Evolutionary conservation across 1,139 yeast genomes (phyloP).

Genomic region (Protomyces gravidus): DNA sequence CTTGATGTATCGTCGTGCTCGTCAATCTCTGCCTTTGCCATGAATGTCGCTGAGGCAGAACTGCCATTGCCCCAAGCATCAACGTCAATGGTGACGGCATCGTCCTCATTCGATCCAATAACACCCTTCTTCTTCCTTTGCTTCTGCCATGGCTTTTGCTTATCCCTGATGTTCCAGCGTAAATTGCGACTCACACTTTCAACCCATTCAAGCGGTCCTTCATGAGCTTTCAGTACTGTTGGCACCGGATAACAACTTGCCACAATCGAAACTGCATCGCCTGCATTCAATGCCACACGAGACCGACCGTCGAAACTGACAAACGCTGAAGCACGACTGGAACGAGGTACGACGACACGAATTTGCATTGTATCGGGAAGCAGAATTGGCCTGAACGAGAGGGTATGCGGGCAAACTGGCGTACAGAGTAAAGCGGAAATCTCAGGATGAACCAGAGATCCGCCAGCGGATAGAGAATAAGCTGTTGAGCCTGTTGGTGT

Average conservation of each 20-base stretch:
- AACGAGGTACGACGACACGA: slow-evolving; percentile 65
- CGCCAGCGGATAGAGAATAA: slow-evolving; percentile 84
- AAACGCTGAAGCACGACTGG: slow-evolving; percentile 76
- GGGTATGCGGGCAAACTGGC: slow-evolving; percentile 87
- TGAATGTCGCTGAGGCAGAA: background rate
- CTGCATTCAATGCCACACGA: slow-evolving; percentile 54
- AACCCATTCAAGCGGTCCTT: slow-evolving; percentile 70
- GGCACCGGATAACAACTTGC: slow-evolving; percentile 85
- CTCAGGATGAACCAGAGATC: slow-evolving; percentile 82
- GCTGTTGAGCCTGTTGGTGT: slow-evolving; percentile 88
- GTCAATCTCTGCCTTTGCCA: background rate
- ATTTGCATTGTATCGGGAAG: slow-evolving; percentile 81
- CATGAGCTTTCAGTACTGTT: slow-evolving; percentile 54
- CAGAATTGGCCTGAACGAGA: slow-evolving; percentile 80
- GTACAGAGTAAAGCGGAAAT: slow-evolving; percentile 85
- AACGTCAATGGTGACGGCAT: background rate
- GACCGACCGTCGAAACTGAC: slow-evolving; percentile 75
- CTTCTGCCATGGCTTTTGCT: slow-evolving; percentile 49
- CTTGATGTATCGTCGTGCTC: background rate
- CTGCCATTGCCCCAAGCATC: background rate
- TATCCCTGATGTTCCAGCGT: slow-evolving; percentile 82
- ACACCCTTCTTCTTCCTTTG: background rate
- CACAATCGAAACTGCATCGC: slow-evolving; percentile 70
- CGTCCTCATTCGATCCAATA: background rate
- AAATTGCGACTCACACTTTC: slow-evolving; percentile 77